Evolutionary conservation across 1,284 basidiomycete genomes (phyloP).

Genomic region (Boletellus dicymbophilus): DNA sequence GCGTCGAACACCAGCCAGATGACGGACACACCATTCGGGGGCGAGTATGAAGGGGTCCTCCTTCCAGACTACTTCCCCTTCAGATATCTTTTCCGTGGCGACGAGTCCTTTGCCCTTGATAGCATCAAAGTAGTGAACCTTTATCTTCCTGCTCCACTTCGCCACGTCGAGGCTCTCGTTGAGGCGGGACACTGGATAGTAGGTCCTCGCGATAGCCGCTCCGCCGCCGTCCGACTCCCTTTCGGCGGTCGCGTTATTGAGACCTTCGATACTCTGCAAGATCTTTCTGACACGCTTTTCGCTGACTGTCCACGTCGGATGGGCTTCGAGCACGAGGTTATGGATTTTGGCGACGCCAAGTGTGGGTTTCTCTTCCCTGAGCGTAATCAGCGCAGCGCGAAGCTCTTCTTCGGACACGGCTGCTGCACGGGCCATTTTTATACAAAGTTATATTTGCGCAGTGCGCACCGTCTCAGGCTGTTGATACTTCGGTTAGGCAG

Average conservation of each 20-base stretch:
- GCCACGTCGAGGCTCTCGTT: constrained; percentile 64
- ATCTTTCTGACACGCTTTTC: constrained; percentile 80
- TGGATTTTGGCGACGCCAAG: constrained; percentile 76
- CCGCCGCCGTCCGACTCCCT: too few species aligned
- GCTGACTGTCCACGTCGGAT: constrained; percentile 75
- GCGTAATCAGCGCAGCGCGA: constrained; percentile 36
- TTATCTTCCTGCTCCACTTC: constrained; percentile 65
- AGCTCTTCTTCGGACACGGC: constrained; percentile 49
- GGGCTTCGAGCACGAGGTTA: constrained; percentile 53
- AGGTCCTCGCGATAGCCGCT: constrained; percentile 1
- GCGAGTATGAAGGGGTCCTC: constrained; percentile 77
- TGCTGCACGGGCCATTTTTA: constrained; percentile 9
- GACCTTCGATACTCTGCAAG: constrained; percentile 59
- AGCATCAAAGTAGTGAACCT: constrained; percentile 69
- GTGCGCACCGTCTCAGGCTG: too few species aligned
- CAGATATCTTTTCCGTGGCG: constrained; percentile 62
- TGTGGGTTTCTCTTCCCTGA: constrained; percentile 56
- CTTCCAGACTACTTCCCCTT: constrained; percentile 81
- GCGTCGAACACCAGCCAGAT: not conserved
- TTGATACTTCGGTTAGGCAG: not conserved
- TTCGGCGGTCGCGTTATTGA: too few species aligned
- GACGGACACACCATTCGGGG: constrained; percentile 61
- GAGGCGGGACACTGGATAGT: constrained; percentile 65
- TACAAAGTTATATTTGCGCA: too few species aligned
- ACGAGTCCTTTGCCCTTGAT: constrained; percentile 85